phyloP scores from a whole-genome alignment of 306 rosid species.

The Ochetophila trinervis region DNA sequence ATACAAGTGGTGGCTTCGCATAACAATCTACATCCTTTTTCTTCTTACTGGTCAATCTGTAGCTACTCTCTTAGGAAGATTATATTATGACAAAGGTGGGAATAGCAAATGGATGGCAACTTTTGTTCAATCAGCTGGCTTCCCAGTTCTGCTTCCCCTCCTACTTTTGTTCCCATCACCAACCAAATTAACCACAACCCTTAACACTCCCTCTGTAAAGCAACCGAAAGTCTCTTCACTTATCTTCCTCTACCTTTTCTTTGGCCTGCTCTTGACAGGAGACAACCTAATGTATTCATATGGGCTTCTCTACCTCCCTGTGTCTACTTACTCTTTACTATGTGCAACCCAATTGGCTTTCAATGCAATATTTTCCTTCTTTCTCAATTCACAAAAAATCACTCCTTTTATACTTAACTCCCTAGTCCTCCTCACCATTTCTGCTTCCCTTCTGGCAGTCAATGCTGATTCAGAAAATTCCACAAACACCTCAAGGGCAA shows the following conservation, averaged over 20 bases:
- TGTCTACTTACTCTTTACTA: conserved; percentile 56
- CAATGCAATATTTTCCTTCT: conserved; percentile 52
- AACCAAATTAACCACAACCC: conserved; percentile 7
- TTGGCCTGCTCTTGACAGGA: conserved; percentile 39
- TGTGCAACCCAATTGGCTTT: conserved; percentile 65
- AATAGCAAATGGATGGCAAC: conserved; percentile 73
- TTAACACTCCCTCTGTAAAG: conserved; percentile 18
- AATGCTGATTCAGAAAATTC: conserved; percentile 40
- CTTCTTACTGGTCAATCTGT: conserved; percentile 50
- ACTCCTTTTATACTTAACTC: conserved; percentile 52
- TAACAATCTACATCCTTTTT: conserved; percentile 38
- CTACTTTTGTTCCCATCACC: conserved; percentile 23
- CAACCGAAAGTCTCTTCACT: conserved; percentile 23
- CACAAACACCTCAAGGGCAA: conserved; percentile 10
- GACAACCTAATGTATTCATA: conserved; percentile 55
- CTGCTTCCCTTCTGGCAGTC: conserved; percentile 51
- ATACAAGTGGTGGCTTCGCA: conserved; percentile 50
- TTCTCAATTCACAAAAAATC: conserved; percentile 54
- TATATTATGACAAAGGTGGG: conserved; percentile 63
- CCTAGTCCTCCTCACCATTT: conserved; percentile 46
- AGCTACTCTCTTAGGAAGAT: conserved; percentile 50
- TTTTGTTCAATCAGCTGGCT: conserved; percentile 64
- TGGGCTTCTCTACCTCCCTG: conserved; percentile 57
- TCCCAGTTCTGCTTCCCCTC: conserved; percentile 54
- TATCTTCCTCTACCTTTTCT: conserved; percentile 29